Percentiles rank a stretch among this genome's conserved stretches.
Evolutionary conservation across 1,139 yeast species (phyloP).

Genomic region (Candida glucosophila): DNA sequence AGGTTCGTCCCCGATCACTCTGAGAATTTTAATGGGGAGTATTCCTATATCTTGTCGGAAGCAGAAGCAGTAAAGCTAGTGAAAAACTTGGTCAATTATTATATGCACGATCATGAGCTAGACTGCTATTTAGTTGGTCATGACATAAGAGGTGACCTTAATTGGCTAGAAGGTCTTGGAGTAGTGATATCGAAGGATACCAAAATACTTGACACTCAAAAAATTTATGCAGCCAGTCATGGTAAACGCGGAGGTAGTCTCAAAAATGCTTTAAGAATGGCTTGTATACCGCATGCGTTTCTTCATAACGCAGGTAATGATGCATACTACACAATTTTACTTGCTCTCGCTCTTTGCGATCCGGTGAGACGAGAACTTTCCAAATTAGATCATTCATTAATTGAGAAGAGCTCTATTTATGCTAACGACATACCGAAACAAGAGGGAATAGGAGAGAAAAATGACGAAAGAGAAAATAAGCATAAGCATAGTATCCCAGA

Average conservation of each 20-base stretch:
- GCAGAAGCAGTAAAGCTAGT: slow-evolving; percentile 30
- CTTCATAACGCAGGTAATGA: slow-evolving; percentile 84
- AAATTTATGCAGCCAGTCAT: slow-evolving; percentile 33
- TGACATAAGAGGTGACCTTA: slow-evolving; percentile 52
- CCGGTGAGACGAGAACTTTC: slow-evolving; percentile 34
- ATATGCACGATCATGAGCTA: slow-evolving; percentile 19
- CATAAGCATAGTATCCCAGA: slow-evolving; percentile 1
- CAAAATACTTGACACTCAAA: slow-evolving; percentile 43
- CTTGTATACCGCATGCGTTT: slow-evolving; percentile 52
- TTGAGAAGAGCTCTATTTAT: too few species aligned
- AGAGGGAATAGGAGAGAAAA: too few species aligned
- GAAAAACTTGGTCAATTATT: slow-evolving; percentile 33
- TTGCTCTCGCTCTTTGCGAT: slow-evolving; percentile 47
- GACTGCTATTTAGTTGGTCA: slow-evolving; percentile 55
- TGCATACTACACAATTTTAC: slow-evolving; percentile 56
- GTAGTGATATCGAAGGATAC: slow-evolving; percentile 33
- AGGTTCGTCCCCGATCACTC: slow-evolving; percentile 56
- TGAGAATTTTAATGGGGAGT: slow-evolving; percentile 47
- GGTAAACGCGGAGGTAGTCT: slow-evolving; percentile 37
- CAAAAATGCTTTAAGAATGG: slow-evolving; percentile 39
- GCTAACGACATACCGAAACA: too few species aligned
- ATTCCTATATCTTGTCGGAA: slow-evolving; percentile 34
- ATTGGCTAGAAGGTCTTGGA: slow-evolving; percentile 42
- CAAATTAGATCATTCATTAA: slow-evolving; percentile 20
- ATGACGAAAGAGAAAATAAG: slow-evolving; percentile 4